Evolutionary conservation across 148 eudicot species (phyloP).

Genomic region (Silene latifolia): DNA sequence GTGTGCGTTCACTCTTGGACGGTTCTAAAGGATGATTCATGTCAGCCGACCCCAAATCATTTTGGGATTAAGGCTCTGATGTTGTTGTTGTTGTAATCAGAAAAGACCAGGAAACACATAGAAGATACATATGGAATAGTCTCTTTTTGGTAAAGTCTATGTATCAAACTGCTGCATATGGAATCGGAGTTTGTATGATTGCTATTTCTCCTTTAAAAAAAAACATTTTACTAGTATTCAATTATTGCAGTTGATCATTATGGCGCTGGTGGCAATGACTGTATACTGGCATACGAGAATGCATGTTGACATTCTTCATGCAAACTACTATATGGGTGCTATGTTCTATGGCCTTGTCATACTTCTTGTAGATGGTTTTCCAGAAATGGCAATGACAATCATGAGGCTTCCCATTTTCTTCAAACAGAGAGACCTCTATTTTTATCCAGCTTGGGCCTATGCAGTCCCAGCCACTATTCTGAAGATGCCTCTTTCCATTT

Average conservation of each 20-base stretch:
- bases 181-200: constrained; percentile 8
- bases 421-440: constrained; percentile 75
- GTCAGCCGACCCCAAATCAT: no score
- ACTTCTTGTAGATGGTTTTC: constrained; percentile 60
- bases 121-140: neutral
- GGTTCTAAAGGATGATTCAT: no score
- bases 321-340: constrained; percentile 64
- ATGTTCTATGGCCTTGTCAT: constrained; percentile 52
- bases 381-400: constrained; percentile 63
- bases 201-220: neutral
- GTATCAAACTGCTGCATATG: neutral
- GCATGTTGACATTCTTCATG: constrained; percentile 53
- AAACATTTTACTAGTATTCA: neutral
- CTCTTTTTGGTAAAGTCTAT: neutral
- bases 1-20: no score
- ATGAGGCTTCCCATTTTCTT: constrained; percentile 64
- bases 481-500: constrained; percentile 66
- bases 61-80: no score
- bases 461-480: constrained; percentile 66
- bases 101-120: neutral
- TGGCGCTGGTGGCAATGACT: constrained; percentile 61
- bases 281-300: constrained; percentile 58
- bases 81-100: no score
- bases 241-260: constrained; percentile 49
- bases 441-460: constrained; percentile 88